These are phyloP conservation scores for Aspergillus calidoustus DNA, from an alignment of 2,329 filamentous ascomycete genomes.

Conservation along the genomic window DNA sequence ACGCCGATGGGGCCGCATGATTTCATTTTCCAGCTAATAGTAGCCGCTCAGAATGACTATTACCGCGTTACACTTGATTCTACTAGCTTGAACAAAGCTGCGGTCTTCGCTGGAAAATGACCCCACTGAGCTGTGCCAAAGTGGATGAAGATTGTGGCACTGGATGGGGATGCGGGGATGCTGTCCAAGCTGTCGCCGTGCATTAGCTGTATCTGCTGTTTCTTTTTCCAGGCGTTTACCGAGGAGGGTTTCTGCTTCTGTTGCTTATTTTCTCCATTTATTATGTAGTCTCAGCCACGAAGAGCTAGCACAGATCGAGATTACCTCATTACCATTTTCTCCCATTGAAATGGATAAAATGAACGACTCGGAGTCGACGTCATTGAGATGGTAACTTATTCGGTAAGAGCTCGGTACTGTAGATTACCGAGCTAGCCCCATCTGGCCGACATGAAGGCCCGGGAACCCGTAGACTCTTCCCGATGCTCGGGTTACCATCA, in stretches of 20 bases:
- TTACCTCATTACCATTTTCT: neutral
- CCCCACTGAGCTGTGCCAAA: constrained; percentile 6
- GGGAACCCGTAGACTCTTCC: constrained; percentile 12
- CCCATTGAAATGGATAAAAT: neutral
- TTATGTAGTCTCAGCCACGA: neutral
- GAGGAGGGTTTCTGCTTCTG: neutral
- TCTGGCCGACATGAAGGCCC: constrained; percentile 2
- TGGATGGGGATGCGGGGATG: constrained; percentile 12
- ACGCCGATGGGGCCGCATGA: neutral
- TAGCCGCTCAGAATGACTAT: neutral
- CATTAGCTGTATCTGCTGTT: constrained; percentile 4
- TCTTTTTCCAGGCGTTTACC: neutral
- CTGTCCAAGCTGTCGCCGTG: constrained; percentile 9
- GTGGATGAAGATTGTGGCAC: constrained; percentile 10
- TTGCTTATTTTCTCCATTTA: neutral
- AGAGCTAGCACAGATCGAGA: neutral
- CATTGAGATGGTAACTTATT: neutral
- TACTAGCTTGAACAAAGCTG: constrained; percentile 4
- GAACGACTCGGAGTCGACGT: neutral
- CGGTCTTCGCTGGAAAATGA: constrained; percentile 16
- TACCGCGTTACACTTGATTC: neutral
- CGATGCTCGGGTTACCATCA: constrained; percentile 10
- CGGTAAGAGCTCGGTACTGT: neutral
- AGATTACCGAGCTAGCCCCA: constrained; percentile 5
- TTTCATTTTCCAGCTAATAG: neutral